Evolutionary conservation across 2,329 filamentous ascomycete genomes (phyloP).

Genomic region (Aspergillus melleus): DNA sequence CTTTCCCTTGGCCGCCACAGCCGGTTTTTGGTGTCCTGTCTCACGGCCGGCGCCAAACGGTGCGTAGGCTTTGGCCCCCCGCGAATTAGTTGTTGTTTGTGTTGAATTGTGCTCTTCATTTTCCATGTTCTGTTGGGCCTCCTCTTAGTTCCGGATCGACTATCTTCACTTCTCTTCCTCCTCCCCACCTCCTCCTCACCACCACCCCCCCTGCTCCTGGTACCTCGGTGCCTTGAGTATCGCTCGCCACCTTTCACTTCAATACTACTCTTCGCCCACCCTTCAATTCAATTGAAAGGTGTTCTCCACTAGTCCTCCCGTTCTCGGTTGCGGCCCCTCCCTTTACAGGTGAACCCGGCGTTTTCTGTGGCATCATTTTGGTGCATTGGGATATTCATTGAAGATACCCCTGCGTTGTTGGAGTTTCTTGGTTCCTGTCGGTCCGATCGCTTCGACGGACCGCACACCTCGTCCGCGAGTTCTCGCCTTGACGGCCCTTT

Average conservation of each 20-base stretch:
- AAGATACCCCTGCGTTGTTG: constrained; percentile 38
- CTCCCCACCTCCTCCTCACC: constrained; percentile 10
- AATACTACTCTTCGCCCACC: constrained; percentile 3
- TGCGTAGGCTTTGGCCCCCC: constrained; percentile 47
- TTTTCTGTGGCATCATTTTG: constrained; percentile 21
- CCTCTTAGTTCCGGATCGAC: constrained; percentile 18
- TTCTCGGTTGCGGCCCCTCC: constrained; percentile 23
- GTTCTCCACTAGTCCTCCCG: constrained; percentile 3
- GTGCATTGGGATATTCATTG: constrained; percentile 32
- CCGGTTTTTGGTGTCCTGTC: constrained; percentile 48
- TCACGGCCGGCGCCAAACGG: constrained; percentile 48
- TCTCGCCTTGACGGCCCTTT: constrained; percentile 37
- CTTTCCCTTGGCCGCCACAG: constrained; percentile 44
- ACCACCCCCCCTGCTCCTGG: constrained; percentile 9
- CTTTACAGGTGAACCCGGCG: constrained; percentile 25
- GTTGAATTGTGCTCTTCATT: constrained; percentile 15
- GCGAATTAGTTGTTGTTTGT: constrained; percentile 17
- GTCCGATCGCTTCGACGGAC: constrained; percentile 28
- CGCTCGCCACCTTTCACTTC: constrained; percentile 7
- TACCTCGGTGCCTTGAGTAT: constrained; percentile 13
- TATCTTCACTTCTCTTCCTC: constrained; percentile 1
- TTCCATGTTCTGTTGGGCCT: constrained; percentile 16
- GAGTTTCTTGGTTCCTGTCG: constrained; percentile 28
- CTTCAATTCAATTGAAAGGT: constrained; percentile 14
- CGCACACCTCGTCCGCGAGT: constrained; percentile 22